Percentiles rank a stretch among this genome's conserved stretches.
These are phyloP conservation scores for Litsea cubeba DNA, from an alignment of 164 flowering plant species.

Conservation along the genomic window DNA sequence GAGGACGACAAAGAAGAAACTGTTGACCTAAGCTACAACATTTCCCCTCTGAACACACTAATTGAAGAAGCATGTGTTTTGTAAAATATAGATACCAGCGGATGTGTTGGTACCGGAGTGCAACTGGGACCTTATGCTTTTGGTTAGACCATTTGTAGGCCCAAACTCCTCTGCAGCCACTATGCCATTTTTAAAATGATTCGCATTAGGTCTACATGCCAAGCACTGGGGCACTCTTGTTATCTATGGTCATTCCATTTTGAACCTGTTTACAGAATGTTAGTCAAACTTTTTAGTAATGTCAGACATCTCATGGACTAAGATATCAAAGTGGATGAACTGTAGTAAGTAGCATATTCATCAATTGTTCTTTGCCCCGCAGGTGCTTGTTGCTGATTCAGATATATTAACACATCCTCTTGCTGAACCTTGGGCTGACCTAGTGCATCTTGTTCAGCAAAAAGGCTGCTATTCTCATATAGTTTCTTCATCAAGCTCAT, in stretches of 20 bases:
- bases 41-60: background rate
- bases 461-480: conserved; percentile 68
- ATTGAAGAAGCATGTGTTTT: background rate
- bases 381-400: conserved; percentile 93
- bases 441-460: conserved; percentile 72
- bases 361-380: conserved; percentile 7
- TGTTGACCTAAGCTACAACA: background rate
- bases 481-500: conserved; percentile 76
- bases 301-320: background rate
- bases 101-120: background rate
- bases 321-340: background rate
- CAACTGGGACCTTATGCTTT: background rate
- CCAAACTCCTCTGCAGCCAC: background rate
- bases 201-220: background rate
- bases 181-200: too few species aligned
- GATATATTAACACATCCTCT: conserved; percentile 62
- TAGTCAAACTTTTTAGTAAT: background rate
- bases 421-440: conserved; percentile 93
- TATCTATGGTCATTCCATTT: background rate
- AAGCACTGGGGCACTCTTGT: background rate
- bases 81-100: background rate
- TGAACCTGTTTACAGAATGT: background rate
- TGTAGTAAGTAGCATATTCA: background rate
- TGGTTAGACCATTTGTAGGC: background rate
- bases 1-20: background rate